Evolutionary conservation across 345 rosid species (phyloP), one percentile per base, ranked within the genome.

Genomic region (Linum trigynum): DNA sequence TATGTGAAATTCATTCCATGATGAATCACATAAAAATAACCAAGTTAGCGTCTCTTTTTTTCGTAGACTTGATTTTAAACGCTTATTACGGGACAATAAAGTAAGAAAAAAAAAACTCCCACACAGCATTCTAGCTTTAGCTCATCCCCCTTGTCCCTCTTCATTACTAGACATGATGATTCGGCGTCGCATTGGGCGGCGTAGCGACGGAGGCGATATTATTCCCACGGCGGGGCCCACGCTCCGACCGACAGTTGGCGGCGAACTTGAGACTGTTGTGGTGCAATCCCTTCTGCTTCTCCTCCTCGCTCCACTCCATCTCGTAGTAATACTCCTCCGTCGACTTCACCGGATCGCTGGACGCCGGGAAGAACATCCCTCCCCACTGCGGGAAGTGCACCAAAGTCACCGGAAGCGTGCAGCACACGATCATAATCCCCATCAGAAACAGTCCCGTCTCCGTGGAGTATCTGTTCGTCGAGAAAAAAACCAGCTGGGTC

Each of bases 351-450:
- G 36, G 68, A 62, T 85, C 74, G 17, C 61, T 84, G 0, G 97
- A 78, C 0, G 96, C 75, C 2, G 83, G 83, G 2, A 75, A 55
- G 71, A 88, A 85, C 94, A 91, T 85, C 39, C 96, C 67, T 2
- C 96, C 92, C 90, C 94, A 88, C 11, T 91, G 89, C 5, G 96
- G 96, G 76, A 85, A 88, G 74, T 91, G 82, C 11, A 88, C 81
- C 39, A 83, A 59, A 2, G 86, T 63, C 36, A 82, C 88, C 4
- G 92, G 96, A 23, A 88, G 77, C 0, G 92, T 85, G 68, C 83
- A 86, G 2, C 77, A 60, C 45, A 85, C 76, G 16, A 84, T 85
- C 95, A 86, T 91, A 11, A 70, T 81, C 0, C 92, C 97, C 92
- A 90, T 90, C 67, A 74, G 66, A 0, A 81, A 75, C 10, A 91